These are phyloP conservation scores for Aspergillus carlsbadensis DNA, from an alignment of 495 filamentous ascomycete genomes.

Conservation along the genomic window DNA sequence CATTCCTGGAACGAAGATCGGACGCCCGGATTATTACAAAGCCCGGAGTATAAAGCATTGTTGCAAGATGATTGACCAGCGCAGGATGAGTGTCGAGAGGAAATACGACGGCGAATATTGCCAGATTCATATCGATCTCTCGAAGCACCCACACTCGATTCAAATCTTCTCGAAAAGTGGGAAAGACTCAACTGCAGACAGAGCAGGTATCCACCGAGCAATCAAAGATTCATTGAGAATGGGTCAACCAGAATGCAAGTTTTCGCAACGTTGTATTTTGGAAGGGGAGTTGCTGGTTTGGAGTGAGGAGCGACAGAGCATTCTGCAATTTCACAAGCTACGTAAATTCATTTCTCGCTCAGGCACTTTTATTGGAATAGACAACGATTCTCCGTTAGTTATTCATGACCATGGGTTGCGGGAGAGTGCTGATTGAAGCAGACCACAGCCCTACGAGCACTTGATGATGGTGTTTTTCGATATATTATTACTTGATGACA, in stretches of 20 bases:
- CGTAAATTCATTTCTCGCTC: conserved; percentile 76
- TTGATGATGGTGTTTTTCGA: conserved; percentile 86
- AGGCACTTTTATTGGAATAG: conserved; percentile 65
- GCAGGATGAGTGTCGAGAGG: conserved; percentile 68
- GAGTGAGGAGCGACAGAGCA: conserved; percentile 58
- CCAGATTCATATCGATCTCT: conserved; percentile 78
- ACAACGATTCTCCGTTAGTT: conserved; percentile 66
- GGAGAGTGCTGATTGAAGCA: conserved; percentile 24
- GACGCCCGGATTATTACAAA: conserved; percentile 69
- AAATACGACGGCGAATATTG: conserved; percentile 91
- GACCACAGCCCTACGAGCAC: conserved; percentile 67
- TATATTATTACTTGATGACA: conserved; percentile 67
- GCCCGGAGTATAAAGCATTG: conserved; percentile 77
- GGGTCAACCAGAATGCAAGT: conserved; percentile 50
- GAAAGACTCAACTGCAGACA: conserved; percentile 78
- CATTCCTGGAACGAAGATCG: conserved; percentile 68
- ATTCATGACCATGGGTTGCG: not conserved
- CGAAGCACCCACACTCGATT: conserved; percentile 53
- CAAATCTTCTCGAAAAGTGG: conserved; percentile 90
- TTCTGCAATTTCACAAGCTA: conserved; percentile 75
- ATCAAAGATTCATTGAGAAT: conserved; percentile 56
- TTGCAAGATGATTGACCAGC: conserved; percentile 54
- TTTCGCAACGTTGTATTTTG: conserved; percentile 66
- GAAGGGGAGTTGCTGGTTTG: conserved; percentile 83
- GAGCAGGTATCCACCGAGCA: conserved; percentile 55